Evolutionary conservation across 139 green algal species (phyloP).

Genomic region (Chlorella ohadii): DNA sequence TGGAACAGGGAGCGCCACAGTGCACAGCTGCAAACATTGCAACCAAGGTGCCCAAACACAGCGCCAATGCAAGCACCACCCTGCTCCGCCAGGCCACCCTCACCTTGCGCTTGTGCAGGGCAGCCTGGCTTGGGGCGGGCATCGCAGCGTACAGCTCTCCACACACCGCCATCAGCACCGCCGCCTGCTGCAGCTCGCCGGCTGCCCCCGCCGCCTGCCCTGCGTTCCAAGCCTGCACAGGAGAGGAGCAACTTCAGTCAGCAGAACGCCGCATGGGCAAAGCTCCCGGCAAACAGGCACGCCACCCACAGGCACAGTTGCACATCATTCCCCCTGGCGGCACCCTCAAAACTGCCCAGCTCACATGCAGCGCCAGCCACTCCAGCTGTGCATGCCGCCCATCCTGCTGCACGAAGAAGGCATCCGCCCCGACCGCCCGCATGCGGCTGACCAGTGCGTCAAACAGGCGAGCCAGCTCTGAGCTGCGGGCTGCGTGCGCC

Average conservation of each 20-base stretch:
- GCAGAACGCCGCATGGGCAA: no score
- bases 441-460: slow-evolving; percentile 18
- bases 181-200: slow-evolving; percentile 8
- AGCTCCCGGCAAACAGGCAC: no score
- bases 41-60: not conserved
- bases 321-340: no score
- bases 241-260: not conserved
- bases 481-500: not conserved
- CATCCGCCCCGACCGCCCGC: not conserved
- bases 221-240: slow-evolving; percentile 33
- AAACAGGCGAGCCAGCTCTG: slow-evolving; percentile 15
- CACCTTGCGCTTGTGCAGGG: slow-evolving; percentile 22
- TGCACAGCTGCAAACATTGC: not conserved
- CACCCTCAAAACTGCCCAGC: no score
- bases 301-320: no score
- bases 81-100: not conserved
- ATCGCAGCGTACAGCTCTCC: slow-evolving; percentile 23
- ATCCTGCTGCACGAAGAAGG: slow-evolving; percentile 10
- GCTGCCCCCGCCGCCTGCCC: not conserved
- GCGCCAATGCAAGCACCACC: not conserved
- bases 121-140: not conserved
- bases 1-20: not conserved
- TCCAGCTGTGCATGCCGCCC: slow-evolving; percentile 1
- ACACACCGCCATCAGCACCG: slow-evolving; percentile 27
- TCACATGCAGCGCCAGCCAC: slow-evolving; percentile 19